These are phyloP conservation scores for Taiozyma sp. DNA, from an alignment of 1,139 yeast genomes.

Conservation along the genomic window DNA sequence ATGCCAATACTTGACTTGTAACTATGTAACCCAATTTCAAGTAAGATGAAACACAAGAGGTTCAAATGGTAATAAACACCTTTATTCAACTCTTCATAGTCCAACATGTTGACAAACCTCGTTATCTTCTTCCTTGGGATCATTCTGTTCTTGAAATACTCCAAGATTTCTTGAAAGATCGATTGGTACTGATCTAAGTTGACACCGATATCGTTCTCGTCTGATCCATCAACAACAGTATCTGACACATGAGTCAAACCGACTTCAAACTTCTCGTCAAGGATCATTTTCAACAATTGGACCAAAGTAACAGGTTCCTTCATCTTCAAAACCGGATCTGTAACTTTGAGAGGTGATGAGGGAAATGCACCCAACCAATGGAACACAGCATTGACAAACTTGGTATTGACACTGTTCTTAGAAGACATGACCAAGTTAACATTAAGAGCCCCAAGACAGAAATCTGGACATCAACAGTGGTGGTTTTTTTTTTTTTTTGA, in stretches of 20 bases:
- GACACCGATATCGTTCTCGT: not conserved
- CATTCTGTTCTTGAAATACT: slow-evolving; percentile 4
- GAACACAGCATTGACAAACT: slow-evolving; percentile 10
- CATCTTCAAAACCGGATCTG: slow-evolving; percentile 4
- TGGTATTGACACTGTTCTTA: not conserved
- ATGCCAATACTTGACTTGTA: slow-evolving; percentile 14
- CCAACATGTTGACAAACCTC: slow-evolving; percentile 8
- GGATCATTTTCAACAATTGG: not conserved
- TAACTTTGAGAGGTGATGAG: slow-evolving; percentile 3
- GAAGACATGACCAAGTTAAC: not conserved
- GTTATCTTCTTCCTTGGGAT: slow-evolving; percentile 8
- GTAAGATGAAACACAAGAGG: slow-evolving; percentile 12
- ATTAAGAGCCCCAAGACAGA: too few relatives aligned
- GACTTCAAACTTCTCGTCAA: not conserved
- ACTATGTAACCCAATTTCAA: slow-evolving; percentile 15
- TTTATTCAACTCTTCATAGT: slow-evolving; percentile 4
- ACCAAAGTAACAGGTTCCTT: not conserved
- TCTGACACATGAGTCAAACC: too few relatives aligned
- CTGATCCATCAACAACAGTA: not conserved
- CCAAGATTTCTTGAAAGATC: not conserved
- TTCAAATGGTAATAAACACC: slow-evolving; percentile 10
- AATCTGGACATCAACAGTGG: too few relatives aligned
- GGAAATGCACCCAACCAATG: slow-evolving; percentile 17
- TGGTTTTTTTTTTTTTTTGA: not conserved
- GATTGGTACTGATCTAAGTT: not conserved